Conservation (phyloP, 106 monocot genomes). For the Dendrobium huoshanense region DNA sequence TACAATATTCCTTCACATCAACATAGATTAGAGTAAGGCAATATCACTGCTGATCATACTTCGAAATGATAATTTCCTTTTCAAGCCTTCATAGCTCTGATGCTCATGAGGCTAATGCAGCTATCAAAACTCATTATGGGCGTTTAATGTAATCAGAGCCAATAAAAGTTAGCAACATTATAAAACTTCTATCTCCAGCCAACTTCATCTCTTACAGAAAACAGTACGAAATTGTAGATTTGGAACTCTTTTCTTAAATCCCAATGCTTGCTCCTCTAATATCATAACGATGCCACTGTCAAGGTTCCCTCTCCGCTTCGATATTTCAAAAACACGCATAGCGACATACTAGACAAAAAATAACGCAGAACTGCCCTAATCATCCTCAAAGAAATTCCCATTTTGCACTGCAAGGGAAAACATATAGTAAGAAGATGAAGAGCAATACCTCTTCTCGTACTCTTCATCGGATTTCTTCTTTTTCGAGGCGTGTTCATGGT, state of each 20-base stretch:
- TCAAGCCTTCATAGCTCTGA: neutral
- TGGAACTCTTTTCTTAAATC: neutral
- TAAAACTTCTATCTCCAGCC: neutral
- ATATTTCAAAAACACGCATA: neutral
- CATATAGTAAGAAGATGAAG: neutral
- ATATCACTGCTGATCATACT: neutral
- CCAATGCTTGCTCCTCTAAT: neutral
- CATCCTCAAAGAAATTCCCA: neutral
- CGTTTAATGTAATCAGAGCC: neutral
- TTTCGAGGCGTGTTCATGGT: constrained; percentile 6
- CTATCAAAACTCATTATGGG: neutral
- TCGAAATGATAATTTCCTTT: neutral
- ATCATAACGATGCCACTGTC: neutral
- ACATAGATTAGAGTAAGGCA: neutral
- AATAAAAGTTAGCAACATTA: neutral
- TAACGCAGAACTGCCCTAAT: neutral
- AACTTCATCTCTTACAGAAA: neutral
- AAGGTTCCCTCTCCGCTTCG: neutral
- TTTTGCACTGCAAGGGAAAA: neutral
- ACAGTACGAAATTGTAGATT: neutral
- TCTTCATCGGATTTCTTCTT: constrained; percentile 10
- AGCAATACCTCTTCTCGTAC: constrained; percentile 2
- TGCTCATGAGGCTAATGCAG: neutral
- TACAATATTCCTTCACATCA: neutral
- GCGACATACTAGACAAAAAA: neutral